Conservation (phyloP, 1,284 basidiomycete species). For the Xerocomus amazonicus region DNA sequence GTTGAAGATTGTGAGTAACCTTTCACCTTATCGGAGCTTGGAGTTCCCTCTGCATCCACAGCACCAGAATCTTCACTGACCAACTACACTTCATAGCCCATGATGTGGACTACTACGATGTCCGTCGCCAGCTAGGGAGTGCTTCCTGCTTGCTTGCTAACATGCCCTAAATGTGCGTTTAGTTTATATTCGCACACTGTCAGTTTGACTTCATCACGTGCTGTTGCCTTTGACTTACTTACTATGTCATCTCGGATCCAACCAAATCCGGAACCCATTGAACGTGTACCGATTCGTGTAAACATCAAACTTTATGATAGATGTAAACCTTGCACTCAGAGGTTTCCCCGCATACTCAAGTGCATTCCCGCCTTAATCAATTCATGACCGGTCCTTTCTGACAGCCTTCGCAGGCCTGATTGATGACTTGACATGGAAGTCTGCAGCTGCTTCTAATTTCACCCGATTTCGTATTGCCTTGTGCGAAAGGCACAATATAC, state of each 20-base stretch:
- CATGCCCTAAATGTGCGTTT: constrained; percentile 23
- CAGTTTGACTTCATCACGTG: background rate
- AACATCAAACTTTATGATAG: constrained; percentile 18
- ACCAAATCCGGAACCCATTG: constrained; percentile 10
- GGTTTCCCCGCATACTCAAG: constrained; percentile 6
- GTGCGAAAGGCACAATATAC: constrained; percentile 4
- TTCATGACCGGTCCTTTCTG: constrained; percentile 7
- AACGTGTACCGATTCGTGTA: constrained; percentile 19
- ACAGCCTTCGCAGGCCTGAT: constrained; percentile 14
- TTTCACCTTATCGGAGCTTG: constrained; percentile 1
- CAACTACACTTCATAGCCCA: constrained; percentile 57
- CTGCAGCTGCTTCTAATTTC: constrained; percentile 1
- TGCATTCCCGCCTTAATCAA: constrained; percentile 11
- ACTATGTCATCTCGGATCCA: constrained; percentile 13
- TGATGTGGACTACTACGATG: constrained; percentile 95
- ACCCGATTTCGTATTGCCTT: constrained; percentile 8
- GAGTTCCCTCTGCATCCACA: constrained; percentile 1
- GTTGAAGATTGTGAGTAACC: constrained; percentile 90
- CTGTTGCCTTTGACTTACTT: constrained; percentile 7
- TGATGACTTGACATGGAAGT: constrained; percentile 3
- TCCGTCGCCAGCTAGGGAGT: constrained; percentile 84
- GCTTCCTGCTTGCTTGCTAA: constrained; percentile 54
- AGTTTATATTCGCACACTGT: constrained; percentile 5
- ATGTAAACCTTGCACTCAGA: constrained; percentile 6
- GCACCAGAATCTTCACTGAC: constrained; percentile 14